phyloP scores from a whole-genome alignment of 2,329 filamentous ascomycete genomes.

The Paraphaeosphaeria sporulosa region DNA sequence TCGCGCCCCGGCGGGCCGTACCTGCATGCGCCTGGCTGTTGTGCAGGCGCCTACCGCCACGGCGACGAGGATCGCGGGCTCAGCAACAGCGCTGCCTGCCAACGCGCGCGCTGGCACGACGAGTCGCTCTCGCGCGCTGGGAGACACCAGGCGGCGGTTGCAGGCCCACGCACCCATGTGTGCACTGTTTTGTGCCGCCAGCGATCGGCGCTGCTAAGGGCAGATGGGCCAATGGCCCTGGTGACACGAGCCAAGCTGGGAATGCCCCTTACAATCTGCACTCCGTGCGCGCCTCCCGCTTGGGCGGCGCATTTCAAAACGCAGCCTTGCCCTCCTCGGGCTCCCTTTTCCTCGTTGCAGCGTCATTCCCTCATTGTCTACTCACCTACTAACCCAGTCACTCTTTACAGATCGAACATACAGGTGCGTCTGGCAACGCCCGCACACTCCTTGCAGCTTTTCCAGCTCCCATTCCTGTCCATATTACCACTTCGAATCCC shows the following conservation, averaged over 20 bases:
- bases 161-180: background rate
- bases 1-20: constrained; percentile 10
- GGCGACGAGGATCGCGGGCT: background rate
- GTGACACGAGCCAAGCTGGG: constrained; percentile 14
- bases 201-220: constrained; percentile 8
- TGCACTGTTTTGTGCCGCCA: background rate
- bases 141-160: no score
- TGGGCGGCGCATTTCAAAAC: constrained; percentile 21
- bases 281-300: constrained; percentile 27
- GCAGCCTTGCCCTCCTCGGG: constrained; percentile 19
- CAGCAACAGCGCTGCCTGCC: background rate
- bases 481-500: constrained; percentile 19
- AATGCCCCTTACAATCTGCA: constrained; percentile 31
- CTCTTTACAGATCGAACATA: constrained; percentile 29
- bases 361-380: constrained; percentile 41
- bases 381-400: constrained; percentile 25
- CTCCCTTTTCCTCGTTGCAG: constrained; percentile 26
- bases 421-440: constrained; percentile 48
- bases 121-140: no score
- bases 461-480: constrained; percentile 18
- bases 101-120: background rate
- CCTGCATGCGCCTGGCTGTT: constrained; percentile 10
- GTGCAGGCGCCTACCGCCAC: constrained; percentile 4
- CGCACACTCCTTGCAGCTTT: constrained; percentile 40
- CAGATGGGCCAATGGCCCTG: constrained; percentile 1